Base-by-base conservation (phyloP, 2,329 filamentous ascomycete genomes). In the Calonectria naviculata region DNA sequence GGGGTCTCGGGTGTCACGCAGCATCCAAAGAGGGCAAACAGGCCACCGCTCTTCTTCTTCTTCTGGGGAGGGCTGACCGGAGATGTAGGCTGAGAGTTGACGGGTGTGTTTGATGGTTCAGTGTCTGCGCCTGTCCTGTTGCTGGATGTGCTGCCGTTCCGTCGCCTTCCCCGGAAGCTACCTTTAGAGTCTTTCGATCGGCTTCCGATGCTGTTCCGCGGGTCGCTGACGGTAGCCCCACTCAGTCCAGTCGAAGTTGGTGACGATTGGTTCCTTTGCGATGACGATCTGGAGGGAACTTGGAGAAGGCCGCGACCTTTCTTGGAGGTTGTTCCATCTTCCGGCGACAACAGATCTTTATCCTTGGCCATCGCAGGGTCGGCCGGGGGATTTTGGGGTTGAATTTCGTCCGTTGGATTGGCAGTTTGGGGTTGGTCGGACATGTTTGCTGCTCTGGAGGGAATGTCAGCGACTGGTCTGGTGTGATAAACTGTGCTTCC, bases 131-230 rank as follows among this genome's bases (percentile, higher is more conserved):
- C 87, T 73, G 89, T 89, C 79, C 88, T 87, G 83, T 90, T 91
- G 84, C 91, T 94, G 76, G 90, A 90, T 72, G 90, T 88, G 83
- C 92, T 94, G 77, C 90, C 90, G 84, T 93, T 93, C 78, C 90
- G 87, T 78, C 89, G 88, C 75, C 89, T 86, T 73, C 88, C 91
- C 67, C 90, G 83, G 77, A 92, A 90, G 83, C 91, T 93, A 75
- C 87, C 85, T 83, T 88, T 91, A 71, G 90, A 92, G 76, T 90
- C 90, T 82, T 90, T 93, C 60, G 92, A 93, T 75, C 88, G 87
- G 70, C 88, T 88, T 75, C 89, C 88, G 76, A 91, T 90, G 80
- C 90, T 93, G 78, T 90, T 91, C 80, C 88, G 85, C 67, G 88
- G 85, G 75, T 92, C 89, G 81, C 85, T 88, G 67, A 87, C 87